phyloP scores from a whole-genome alignment of 1,139 yeast species.

The Cylindricascospora bacillispora region DNA sequence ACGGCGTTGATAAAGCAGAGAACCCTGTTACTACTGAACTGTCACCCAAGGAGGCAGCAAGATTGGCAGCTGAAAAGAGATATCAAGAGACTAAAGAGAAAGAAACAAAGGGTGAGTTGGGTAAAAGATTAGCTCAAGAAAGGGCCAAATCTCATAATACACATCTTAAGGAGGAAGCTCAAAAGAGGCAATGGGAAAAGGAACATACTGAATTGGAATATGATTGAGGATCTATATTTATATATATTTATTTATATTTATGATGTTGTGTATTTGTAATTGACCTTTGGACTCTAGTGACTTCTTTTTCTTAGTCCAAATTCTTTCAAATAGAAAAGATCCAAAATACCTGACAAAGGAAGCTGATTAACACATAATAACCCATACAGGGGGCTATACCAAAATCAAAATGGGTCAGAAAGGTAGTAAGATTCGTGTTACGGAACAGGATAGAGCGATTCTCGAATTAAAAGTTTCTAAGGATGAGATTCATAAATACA shows the following conservation, averaged over 20 bases:
- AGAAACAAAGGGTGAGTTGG: constrained; percentile 17
- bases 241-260: not conserved
- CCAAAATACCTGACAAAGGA: not conserved
- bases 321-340: not conserved
- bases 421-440: constrained; percentile 35
- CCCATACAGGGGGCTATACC: not conserved
- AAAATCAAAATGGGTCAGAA: constrained; percentile 24
- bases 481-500: constrained; percentile 70
- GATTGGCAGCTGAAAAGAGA: constrained; percentile 24
- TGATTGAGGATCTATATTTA: too few relatives aligned
- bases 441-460: constrained; percentile 75
- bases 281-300: too few relatives aligned
- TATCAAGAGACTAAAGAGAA: constrained; percentile 14
- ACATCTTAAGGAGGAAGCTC: constrained; percentile 12
- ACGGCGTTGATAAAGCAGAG: too few relatives aligned
- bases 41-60: constrained; percentile 22
- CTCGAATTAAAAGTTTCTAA: constrained; percentile 78
- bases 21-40: not conserved
- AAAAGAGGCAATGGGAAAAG: constrained; percentile 6
- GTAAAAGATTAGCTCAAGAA: constrained; percentile 21
- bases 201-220: constrained; percentile 3
- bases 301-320: too few relatives aligned
- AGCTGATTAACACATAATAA: not conserved
- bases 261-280: not conserved
- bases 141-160: constrained; percentile 15